Evolutionary conservation across 192 early-diverging fungal genomes (phyloP).

Genomic region (Coemansia sp.): DNA sequence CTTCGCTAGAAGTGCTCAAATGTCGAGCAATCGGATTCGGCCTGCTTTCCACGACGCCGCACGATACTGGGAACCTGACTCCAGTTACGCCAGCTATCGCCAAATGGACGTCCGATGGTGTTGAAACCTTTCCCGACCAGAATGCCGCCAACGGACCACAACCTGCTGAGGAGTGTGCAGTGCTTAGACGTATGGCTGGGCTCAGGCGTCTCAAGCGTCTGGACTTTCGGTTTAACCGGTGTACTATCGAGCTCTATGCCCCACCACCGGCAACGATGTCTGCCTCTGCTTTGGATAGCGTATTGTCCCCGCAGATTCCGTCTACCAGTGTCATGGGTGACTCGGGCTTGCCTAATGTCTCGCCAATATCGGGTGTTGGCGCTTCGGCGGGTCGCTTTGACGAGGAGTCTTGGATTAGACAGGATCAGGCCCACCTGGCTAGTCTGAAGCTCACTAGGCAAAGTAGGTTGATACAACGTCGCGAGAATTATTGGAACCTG

Average conservation of each 20-base stretch:
- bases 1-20: constrained; percentile 43
- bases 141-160: neutral
- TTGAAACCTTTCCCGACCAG: constrained; percentile 20
- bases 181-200: constrained; percentile 24
- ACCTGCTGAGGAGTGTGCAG: constrained; percentile 10
- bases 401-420: constrained; percentile 44
- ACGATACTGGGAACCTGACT: constrained; percentile 5
- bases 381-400: constrained; percentile 26
- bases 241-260: constrained; percentile 46
- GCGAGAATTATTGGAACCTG: constrained; percentile 38
- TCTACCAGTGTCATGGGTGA: constrained; percentile 33
- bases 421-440: constrained; percentile 33
- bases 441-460: constrained; percentile 34
- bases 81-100: constrained; percentile 1
- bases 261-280: constrained; percentile 6
- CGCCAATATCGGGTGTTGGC: constrained; percentile 12
- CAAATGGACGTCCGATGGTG: constrained; percentile 4
- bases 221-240: constrained; percentile 50
- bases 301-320: constrained; percentile 40
- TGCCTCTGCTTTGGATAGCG: constrained; percentile 27
- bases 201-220: constrained; percentile 33
- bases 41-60: neutral
- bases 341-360: neutral
- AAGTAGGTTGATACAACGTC: constrained; percentile 19
- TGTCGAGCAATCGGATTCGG: constrained; percentile 46